phyloP scores from a whole-genome alignment of 768 basidiomycete species.

The Nidularia pulvinata region DNA sequence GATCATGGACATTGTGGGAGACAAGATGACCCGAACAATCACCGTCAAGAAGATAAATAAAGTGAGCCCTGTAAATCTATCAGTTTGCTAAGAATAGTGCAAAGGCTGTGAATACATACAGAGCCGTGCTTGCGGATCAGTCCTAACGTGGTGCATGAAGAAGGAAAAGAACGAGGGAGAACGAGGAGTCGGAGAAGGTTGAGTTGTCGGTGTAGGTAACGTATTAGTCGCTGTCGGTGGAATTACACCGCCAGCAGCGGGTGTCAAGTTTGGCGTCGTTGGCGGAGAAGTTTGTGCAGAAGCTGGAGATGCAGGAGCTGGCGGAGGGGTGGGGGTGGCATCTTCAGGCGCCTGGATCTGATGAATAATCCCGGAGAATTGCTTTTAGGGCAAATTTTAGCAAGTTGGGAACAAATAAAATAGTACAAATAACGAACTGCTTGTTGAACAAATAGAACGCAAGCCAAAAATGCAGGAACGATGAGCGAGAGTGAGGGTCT shows the following conservation, averaged over 20 bases:
- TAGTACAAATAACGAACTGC: slow-evolving; percentile 51
- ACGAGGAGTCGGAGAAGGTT: slow-evolving; percentile 16
- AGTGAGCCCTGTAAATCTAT: slow-evolving; percentile 50
- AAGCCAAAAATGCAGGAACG: slow-evolving; percentile 83
- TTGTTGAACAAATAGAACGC: slow-evolving; percentile 79
- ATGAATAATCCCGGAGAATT: slow-evolving; percentile 80
- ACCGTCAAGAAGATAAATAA: slow-evolving; percentile 70
- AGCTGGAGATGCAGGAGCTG: slow-evolving; percentile 21
- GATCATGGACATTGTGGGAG: slow-evolving; percentile 62
- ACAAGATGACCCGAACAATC: slow-evolving; percentile 73
- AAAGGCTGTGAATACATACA: slow-evolving; percentile 43
- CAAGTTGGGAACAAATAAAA: neutral
- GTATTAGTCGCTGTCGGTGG: slow-evolving; percentile 13
- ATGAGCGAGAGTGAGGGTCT: slow-evolving; percentile 78
- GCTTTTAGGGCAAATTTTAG: slow-evolving; percentile 38
- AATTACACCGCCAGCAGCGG: slow-evolving; percentile 6
- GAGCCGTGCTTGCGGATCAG: slow-evolving; percentile 70
- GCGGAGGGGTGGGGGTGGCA: slow-evolving; percentile 20
- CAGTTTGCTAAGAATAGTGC: slow-evolving; percentile 1
- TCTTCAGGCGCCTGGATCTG: slow-evolving; percentile 85
- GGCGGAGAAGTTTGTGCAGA: slow-evolving; percentile 11
- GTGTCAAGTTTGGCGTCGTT: neutral
- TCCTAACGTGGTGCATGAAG: slow-evolving; percentile 56
- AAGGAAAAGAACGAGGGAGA: slow-evolving; percentile 44
- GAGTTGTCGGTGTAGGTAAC: slow-evolving; percentile 11